Percentiles rank a stretch among this genome's conserved stretches.
Conservation (phyloP, 208 protist genomes). For the Acanthamoeba castellanii region DNA sequence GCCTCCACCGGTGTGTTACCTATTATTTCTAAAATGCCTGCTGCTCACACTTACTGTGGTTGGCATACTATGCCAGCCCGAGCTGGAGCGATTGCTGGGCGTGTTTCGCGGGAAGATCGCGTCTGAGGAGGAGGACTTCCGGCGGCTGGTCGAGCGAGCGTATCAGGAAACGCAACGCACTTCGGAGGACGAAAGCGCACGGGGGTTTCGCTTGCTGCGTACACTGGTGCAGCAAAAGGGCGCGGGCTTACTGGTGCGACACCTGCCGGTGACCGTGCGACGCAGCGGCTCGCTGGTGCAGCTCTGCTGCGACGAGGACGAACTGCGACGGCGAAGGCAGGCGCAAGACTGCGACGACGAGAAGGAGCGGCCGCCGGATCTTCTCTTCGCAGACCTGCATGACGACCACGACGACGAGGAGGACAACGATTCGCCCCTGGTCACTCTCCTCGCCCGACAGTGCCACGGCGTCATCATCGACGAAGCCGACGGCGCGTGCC, state of each 20-base stretch:
- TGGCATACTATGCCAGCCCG: background rate
- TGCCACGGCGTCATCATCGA: conserved; percentile 21
- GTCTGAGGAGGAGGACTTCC: background rate
- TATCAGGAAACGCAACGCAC: background rate
- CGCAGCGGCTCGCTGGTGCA: background rate
- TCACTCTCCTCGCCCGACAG: background rate
- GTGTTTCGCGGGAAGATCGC: background rate
- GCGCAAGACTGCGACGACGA: background rate
- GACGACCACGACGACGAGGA: background rate
- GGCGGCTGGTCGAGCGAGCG: background rate
- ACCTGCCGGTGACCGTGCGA: background rate
- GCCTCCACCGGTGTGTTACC: background rate
- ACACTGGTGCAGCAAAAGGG: background rate
- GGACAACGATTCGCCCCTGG: background rate
- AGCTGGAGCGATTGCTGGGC: conserved; percentile 6
- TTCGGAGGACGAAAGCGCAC: background rate
- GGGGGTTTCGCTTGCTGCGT: background rate
- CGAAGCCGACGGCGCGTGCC: background rate
- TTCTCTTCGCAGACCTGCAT: background rate
- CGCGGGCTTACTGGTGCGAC: background rate
- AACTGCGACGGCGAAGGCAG: background rate
- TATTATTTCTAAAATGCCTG: background rate
- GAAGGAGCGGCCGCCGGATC: background rate
- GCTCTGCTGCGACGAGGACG: conserved; percentile 20
- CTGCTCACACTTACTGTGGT: background rate